These are phyloP conservation scores for Ramaria sp. DNA, from an alignment of 768 basidiomycete species.

Conservation along the genomic window DNA sequence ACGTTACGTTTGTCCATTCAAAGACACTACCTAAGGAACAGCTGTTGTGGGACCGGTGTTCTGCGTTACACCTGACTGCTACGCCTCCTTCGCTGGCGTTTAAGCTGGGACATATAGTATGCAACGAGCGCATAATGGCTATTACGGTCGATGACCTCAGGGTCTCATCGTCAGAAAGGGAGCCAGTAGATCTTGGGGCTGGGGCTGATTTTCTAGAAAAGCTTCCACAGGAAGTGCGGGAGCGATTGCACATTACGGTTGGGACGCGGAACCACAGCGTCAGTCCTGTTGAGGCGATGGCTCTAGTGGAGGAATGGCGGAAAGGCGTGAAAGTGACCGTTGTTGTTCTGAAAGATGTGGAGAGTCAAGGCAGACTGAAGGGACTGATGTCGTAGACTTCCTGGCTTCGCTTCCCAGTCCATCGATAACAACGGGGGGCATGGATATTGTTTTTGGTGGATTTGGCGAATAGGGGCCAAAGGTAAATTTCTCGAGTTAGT, in stretches of 20 bases:
- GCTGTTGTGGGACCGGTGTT: constrained; percentile 45
- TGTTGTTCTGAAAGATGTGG: constrained; percentile 2
- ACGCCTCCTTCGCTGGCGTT: constrained; percentile 49
- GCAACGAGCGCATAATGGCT: constrained; percentile 75
- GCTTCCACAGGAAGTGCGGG: constrained; percentile 35
- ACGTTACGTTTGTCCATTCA: constrained; percentile 79
- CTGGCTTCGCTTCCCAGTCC: neutral
- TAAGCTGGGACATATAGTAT: constrained; percentile 51
- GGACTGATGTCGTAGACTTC: constrained; percentile 17
- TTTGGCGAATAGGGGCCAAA: too few relatives aligned
- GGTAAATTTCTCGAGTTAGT: too few relatives aligned
- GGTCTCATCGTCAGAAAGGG: constrained; percentile 21
- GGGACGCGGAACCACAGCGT: constrained; percentile 51
- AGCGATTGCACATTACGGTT: constrained; percentile 75
- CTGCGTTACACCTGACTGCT: constrained; percentile 25
- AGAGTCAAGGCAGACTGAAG: constrained; percentile 19
- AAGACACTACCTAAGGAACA: constrained; percentile 28
- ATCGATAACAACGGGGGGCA: too few relatives aligned
- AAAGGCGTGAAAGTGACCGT: neutral
- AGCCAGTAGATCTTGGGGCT: constrained; percentile 27
- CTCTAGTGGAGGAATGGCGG: constrained; percentile 45
- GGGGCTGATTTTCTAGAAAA: constrained; percentile 31
- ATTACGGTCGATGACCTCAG: constrained; percentile 53
- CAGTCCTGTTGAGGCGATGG: constrained; percentile 56
- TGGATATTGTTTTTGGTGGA: too few relatives aligned